phyloP scores from a whole-genome alignment of 1,284 basidiomycete species.

The Nidula niveotomentosa region DNA sequence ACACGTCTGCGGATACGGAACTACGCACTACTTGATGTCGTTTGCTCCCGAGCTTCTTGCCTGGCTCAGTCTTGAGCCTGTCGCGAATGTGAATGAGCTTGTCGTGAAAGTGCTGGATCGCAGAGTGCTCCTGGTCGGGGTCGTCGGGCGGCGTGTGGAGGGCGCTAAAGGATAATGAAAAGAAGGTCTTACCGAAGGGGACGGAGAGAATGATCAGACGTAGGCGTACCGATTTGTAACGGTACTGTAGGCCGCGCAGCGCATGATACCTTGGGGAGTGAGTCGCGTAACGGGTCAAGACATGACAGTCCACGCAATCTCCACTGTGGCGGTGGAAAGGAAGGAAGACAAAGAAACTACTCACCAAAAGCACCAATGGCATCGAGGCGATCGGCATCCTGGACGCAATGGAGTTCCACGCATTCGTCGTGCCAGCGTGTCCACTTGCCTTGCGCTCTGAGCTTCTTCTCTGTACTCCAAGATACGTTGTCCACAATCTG shows the following conservation, averaged over 20 bases:
- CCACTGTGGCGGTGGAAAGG: not conserved
- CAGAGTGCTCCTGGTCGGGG: conserved; percentile 47
- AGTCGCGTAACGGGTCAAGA: conserved; percentile 5
- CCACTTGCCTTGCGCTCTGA: conserved; percentile 54
- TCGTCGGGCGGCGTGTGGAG: conserved; percentile 63
- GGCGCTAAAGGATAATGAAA: conserved; percentile 38
- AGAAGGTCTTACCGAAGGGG: conserved; percentile 1
- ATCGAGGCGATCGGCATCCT: conserved; percentile 91
- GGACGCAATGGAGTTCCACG: conserved; percentile 84
- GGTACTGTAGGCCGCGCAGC: conserved; percentile 83
- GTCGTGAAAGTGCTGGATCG: conserved; percentile 86
- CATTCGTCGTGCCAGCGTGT: conserved; percentile 77
- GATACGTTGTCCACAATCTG: conserved; percentile 81
- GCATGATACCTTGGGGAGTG: conserved; percentile 64
- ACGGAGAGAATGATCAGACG: conserved; percentile 6
- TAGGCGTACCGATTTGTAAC: conserved; percentile 56
- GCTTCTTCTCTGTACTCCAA: conserved; percentile 83
- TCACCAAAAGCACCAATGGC: conserved; percentile 90
- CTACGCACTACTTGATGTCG: conserved; percentile 70
- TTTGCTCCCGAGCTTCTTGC: conserved; percentile 67
- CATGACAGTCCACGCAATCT: not conserved
- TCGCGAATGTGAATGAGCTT: conserved; percentile 79
- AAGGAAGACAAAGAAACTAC: conserved; percentile 16
- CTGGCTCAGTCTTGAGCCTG: conserved; percentile 76
- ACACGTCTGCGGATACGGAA: not conserved